A percentile compares a stretch with the other conserved stretches of the same genome.
Conservation (phyloP, 2,329 filamentous ascomycete species). For the Nemania bipapillata region DNA sequence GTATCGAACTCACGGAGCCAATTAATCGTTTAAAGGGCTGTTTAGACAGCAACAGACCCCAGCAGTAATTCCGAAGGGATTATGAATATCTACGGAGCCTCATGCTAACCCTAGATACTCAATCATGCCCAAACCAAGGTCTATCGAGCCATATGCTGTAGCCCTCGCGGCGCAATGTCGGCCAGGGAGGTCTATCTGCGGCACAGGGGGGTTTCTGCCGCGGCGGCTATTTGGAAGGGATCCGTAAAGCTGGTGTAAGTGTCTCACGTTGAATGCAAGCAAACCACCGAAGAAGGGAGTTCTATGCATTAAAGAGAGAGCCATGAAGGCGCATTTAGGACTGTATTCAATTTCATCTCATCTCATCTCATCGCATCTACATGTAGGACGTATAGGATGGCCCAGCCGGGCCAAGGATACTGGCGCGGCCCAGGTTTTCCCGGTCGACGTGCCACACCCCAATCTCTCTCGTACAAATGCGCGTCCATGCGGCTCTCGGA, state of each 20-base stretch:
- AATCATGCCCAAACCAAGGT: background rate
- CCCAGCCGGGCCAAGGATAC: constrained; percentile 20
- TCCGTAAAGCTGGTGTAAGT: constrained; percentile 4
- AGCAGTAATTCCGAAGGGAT: background rate
- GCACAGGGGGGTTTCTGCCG: constrained; percentile 30
- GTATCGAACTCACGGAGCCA: no score
- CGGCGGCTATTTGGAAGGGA: constrained; percentile 32
- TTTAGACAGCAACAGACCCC: no score
- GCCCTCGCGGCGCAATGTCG: constrained; percentile 17
- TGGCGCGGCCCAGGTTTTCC: constrained; percentile 20
- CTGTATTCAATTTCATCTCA: background rate
- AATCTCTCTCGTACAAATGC: constrained; percentile 11
- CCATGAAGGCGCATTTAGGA: background rate
- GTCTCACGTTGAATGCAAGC: constrained; percentile 30
- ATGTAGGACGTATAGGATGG: background rate
- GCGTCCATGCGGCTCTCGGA: constrained; percentile 32
- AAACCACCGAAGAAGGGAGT: background rate
- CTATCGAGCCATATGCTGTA: background rate
- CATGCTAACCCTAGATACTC: background rate
- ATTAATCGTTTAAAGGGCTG: no score
- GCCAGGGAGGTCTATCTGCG: constrained; percentile 25
- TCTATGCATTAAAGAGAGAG: constrained; percentile 24
- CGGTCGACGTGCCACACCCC: background rate
- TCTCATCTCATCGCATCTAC: background rate
- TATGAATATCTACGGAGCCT: background rate